Percentiles rank a stretch among this genome's conserved stretches.
These are phyloP conservation scores for Pachysandra terminalis DNA, from an alignment of 164 flowering plant genomes.

Conservation along the genomic window DNA sequence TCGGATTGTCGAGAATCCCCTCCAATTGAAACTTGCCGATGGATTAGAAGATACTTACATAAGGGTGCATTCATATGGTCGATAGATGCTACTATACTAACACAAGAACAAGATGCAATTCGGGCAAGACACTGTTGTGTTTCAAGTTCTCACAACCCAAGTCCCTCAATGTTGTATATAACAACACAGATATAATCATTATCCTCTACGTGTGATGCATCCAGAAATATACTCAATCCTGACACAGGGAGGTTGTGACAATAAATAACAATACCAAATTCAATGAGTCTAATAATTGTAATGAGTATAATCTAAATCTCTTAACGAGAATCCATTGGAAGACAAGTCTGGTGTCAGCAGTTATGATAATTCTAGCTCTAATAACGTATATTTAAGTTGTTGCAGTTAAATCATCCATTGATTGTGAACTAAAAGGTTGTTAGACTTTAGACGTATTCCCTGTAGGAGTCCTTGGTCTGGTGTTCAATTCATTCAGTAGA, in stretches of 20 bases:
- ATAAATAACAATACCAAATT: too few relatives aligned
- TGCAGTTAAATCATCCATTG: constrained; percentile 77
- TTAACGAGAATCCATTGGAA: too few relatives aligned
- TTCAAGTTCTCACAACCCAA: constrained; percentile 82
- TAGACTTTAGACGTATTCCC: constrained; percentile 41
- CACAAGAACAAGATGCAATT: constrained; percentile 74
- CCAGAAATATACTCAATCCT: too few relatives aligned
- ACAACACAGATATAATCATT: constrained; percentile 59
- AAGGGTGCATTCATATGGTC: constrained; percentile 94
- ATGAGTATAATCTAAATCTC: too few relatives aligned
- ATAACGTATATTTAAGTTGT: too few relatives aligned
- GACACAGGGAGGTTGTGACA: too few relatives aligned
- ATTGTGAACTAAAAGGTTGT: constrained; percentile 60
- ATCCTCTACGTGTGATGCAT: constrained; percentile 45
- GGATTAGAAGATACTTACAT: constrained; percentile 56
- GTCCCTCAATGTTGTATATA: constrained; percentile 93
- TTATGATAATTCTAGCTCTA: too few relatives aligned
- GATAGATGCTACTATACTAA: constrained; percentile 80
- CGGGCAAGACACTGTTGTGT: constrained; percentile 79
- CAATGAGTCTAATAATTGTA: too few relatives aligned
- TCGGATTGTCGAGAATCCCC: too few relatives aligned
- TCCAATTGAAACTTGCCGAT: too few relatives aligned
- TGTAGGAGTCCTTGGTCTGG: constrained; percentile 28
- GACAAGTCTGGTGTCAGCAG: too few relatives aligned
- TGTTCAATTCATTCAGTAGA: constrained; percentile 63